Percentiles rank a stretch among this genome's conserved stretches.
These are phyloP conservation scores for Trametes gibbosa DNA, from an alignment of 768 basidiomycete genomes.

Conservation along the genomic window DNA sequence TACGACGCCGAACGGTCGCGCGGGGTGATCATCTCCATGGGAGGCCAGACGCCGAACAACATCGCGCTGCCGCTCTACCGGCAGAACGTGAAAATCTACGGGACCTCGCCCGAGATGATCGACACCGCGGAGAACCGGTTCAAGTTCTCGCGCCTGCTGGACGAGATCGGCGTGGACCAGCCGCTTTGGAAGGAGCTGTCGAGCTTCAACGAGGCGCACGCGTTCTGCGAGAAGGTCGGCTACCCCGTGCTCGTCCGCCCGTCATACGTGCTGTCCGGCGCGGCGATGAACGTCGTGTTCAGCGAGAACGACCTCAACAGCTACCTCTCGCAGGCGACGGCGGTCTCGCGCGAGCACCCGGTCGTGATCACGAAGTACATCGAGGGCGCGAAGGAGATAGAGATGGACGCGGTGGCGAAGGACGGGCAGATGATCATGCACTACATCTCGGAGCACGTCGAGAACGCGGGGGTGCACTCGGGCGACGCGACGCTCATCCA, in stretches of 20 bases:
- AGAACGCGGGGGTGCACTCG: constrained; percentile 98
- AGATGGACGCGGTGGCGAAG: constrained; percentile 98
- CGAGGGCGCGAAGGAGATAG: constrained; percentile 99
- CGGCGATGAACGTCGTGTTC: constrained; percentile 99
- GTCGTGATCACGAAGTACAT: constrained; percentile 99
- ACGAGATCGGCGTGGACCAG: constrained; percentile 98
- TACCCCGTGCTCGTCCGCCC: constrained; percentile 97
- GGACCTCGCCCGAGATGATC: constrained; percentile 99
- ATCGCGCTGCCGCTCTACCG: constrained; percentile 94
- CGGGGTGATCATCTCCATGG: constrained; percentile 96
- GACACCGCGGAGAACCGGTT: constrained; percentile 98
- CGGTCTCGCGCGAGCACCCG: constrained; percentile 93
- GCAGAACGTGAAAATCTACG: constrained; percentile 97
- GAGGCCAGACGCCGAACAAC: constrained; percentile 98
- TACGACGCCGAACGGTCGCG: constrained; percentile 88
- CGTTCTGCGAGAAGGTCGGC: constrained; percentile 90
- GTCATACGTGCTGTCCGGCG: constrained; percentile 98
- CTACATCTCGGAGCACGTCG: constrained; percentile 98
- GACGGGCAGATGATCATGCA: constrained; percentile 99
- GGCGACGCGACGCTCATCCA: constrained; percentile 98
- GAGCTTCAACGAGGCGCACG: constrained; percentile 80
- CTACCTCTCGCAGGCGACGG: constrained; percentile 93
- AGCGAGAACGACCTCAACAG: constrained; percentile 86
- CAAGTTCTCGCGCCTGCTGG: constrained; percentile 98
- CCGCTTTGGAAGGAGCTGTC: constrained; percentile 97